Evolutionary conservation across 108 stramenopile species (phyloP).

Genomic region (Ochromonas danica): DNA sequence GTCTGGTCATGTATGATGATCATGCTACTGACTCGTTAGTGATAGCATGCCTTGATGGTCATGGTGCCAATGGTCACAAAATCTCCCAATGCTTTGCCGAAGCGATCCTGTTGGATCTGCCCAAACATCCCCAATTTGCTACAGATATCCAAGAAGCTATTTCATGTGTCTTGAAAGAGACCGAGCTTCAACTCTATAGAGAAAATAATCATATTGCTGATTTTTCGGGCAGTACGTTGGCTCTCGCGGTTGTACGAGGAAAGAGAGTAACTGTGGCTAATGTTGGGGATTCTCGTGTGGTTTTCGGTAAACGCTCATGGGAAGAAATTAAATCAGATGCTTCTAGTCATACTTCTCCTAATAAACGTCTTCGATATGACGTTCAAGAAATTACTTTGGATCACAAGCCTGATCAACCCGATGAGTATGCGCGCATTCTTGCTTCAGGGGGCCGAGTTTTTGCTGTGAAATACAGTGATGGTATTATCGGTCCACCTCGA

Average conservation of each 20-base stretch:
- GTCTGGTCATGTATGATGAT: conserved; percentile 65
- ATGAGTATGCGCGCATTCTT: conserved; percentile 88
- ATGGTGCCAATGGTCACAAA: conserved; percentile 91
- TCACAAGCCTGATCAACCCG: conserved; percentile 94
- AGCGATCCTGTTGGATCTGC: conserved; percentile 72
- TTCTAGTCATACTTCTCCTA: background rate
- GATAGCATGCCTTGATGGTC: conserved; percentile 90
- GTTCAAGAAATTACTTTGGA: conserved; percentile 79
- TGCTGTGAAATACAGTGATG: conserved; percentile 95
- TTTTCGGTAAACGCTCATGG: background rate
- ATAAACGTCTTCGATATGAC: conserved; percentile 39
- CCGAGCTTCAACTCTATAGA: background rate
- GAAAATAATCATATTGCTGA: conserved; percentile 64
- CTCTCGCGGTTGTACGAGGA: conserved; percentile 82
- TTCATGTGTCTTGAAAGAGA: conserved; percentile 60
- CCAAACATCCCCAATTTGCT: conserved; percentile 74
- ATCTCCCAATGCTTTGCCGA: conserved; percentile 81
- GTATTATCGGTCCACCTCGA: conserved; percentile 93
- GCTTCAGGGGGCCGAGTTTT: conserved; percentile 90
- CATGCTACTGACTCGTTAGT: conserved; percentile 79
- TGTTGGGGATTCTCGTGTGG: conserved; percentile 69
- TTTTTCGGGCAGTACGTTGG: conserved; percentile 89
- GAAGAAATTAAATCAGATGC: background rate
- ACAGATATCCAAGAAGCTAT: conserved; percentile 68
- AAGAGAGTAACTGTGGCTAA: conserved; percentile 81